These are phyloP conservation scores for Neofusicoccum umdonicola DNA, from an alignment of 2,329 filamentous ascomycete genomes.

Conservation along the genomic window DNA sequence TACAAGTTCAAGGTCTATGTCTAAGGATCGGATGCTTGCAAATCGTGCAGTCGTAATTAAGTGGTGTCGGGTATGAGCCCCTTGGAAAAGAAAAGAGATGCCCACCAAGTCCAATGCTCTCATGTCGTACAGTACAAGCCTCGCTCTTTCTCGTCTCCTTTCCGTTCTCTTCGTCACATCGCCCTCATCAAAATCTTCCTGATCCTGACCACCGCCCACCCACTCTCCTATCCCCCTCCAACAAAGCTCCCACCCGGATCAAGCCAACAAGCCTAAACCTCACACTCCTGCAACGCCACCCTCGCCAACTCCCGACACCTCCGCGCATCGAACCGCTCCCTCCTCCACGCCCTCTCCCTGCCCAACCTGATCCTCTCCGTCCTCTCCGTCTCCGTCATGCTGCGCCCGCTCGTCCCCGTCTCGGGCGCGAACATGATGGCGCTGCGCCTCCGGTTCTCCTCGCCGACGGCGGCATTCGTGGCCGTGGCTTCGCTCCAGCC, in stretches of 20 bases:
- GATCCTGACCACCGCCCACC: not conserved
- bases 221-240: no score
- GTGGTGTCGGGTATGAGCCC: not conserved
- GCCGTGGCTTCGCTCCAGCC: not conserved
- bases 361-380: not conserved
- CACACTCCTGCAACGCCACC: slow-evolving; percentile 13
- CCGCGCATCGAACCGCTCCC: slow-evolving; percentile 16
- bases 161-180: not conserved
- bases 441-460: not conserved
- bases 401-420: not conserved
- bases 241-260: no score
- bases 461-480: not conserved
- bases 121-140: not conserved
- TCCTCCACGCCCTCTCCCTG: slow-evolving; percentile 9
- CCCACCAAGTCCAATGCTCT: not conserved
- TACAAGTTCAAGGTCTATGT: not conserved
- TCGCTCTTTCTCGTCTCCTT: not conserved
- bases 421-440: not conserved
- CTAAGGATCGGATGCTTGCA: not conserved
- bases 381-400: slow-evolving; percentile 8
- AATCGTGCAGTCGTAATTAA: not conserved
- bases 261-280: not conserved
- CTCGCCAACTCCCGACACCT: slow-evolving; percentile 15
- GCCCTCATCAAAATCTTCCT: no score
- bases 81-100: not conserved